Evolutionary conservation across 1,284 basidiomycete genomes (phyloP), one percentile per base, ranked within the genome.

Genomic region (Prillingera fragicola): DNA sequence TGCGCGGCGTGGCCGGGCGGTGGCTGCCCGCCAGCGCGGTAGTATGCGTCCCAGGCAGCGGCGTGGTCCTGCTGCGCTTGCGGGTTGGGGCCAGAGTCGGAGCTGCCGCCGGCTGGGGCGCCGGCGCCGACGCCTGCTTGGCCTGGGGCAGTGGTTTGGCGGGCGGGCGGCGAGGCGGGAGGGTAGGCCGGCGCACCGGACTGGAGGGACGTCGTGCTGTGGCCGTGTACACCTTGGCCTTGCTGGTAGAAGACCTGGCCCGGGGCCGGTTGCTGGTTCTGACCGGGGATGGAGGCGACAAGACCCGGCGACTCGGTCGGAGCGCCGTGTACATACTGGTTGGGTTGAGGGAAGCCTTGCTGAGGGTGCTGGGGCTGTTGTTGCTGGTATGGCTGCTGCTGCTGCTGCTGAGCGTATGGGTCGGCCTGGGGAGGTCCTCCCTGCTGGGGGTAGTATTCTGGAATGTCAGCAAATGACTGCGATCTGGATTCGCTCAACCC

Each of bases 1-100:
- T 8, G 19, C 25, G 22, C 42, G 35, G 1, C 42, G 43, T 24
- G 45, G 8, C 41, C 49, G 12, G 50, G 56, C 6, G 51, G 51
- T n/a, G 47, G 54, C 15, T 46, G 43, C 10, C 41, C 42, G 14
- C 64, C 59, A 28, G 59, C 55, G 23, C 63, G 56, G 53, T 71
- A 71, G 44, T 69, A 71, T 10, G 65, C 67, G 24, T 67, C 63
- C 71, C 71, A 73, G 7, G 67, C 67, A 5, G 66, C 65, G 17
- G 56, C 54, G 35, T 67, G 56, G 26, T 63, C 57, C n/a, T n/a
- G n/a, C n/a, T n/a, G n/a, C n/a, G n/a, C n/a, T n/a, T n/a, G n/a
- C n/a, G n/a, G n/a, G n/a, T n/a, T n/a, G n/a, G n/a, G n/a, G n/a
- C n/a, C n/a, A n/a, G n/a, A n/a, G n/a, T n/a, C n/a, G n/a, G n/a